phyloP scores from a whole-genome alignment of 2,329 filamentous ascomycete species.

The Talaromyces sp. region DNA sequence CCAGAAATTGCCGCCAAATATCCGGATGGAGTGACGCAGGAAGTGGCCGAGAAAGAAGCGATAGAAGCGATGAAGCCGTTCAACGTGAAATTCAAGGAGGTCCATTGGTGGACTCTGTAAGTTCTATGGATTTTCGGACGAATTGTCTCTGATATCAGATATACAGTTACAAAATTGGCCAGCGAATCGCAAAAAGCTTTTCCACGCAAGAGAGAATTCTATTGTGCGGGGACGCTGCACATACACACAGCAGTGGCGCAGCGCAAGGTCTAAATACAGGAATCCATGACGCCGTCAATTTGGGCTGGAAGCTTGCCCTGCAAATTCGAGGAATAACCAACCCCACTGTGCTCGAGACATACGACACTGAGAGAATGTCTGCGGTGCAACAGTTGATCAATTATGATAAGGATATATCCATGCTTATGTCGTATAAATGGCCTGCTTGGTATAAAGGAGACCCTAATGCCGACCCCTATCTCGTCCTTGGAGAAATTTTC shows the following conservation, averaged over 20 bases:
- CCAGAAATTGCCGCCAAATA: conserved; percentile 18
- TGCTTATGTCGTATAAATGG: conserved; percentile 21
- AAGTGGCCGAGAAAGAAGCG: conserved; percentile 20
- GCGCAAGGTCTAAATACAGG: conserved; percentile 27
- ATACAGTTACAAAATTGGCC: conserved; percentile 40
- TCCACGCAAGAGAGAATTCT: conserved; percentile 30
- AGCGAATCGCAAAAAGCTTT: conserved; percentile 36
- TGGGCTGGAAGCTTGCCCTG: conserved; percentile 51
- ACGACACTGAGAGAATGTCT: conserved; percentile 27
- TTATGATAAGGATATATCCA: conserved; percentile 20
- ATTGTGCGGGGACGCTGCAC: conserved; percentile 17
- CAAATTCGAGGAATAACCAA: conserved; percentile 40
- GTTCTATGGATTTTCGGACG: too few relatives aligned
- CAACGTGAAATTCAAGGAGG: conserved; percentile 19
- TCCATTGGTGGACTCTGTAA: conserved; percentile 20
- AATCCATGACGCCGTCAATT: conserved; percentile 53
- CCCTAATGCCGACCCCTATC: conserved; percentile 20
- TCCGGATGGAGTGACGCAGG: conserved; percentile 13
- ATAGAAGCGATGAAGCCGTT: conserved; percentile 19
- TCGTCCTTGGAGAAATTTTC: conserved; percentile 20
- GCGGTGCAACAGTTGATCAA: conserved; percentile 28
- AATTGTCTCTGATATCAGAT: too few relatives aligned
- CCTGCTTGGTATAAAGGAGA: conserved; percentile 31
- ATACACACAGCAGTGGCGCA: conserved; percentile 17
- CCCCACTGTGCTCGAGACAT: conserved; percentile 24